Conservation (phyloP, 1,284 basidiomycete genomes). For the Cutaneotrichosporon sp. region DNA sequence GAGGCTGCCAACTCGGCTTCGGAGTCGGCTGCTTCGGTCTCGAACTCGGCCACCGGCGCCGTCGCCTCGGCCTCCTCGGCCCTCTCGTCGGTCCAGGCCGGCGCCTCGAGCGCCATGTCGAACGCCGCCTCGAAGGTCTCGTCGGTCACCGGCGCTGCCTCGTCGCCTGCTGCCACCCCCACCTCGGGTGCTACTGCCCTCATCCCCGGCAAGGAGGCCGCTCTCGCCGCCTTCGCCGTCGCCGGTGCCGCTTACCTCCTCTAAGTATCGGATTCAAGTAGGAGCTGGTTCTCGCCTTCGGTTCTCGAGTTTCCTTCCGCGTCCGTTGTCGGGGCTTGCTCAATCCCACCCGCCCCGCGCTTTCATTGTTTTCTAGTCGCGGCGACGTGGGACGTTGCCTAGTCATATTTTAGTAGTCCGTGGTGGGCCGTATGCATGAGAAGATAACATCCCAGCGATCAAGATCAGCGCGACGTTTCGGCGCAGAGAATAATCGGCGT, state of each 20-base stretch:
- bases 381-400: slow-evolving; percentile 11
- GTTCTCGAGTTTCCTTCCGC: neutral
- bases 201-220: slow-evolving; percentile 11
- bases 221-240: slow-evolving; percentile 10
- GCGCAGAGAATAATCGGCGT: too few relatives aligned
- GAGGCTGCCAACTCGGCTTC: neutral
- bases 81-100: neutral
- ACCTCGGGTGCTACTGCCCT: neutral
- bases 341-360: slow-evolving; percentile 10
- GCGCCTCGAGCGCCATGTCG: slow-evolving; percentile 2
- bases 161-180: neutral
- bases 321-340: neutral
- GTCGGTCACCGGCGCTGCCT: neutral
- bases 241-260: slow-evolving; percentile 13
- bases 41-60: neutral
- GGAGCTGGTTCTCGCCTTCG: neutral
- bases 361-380: slow-evolving; percentile 14
- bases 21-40: neutral
- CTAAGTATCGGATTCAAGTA: slow-evolving; percentile 6
- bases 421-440: slow-evolving; percentile 6
- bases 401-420: slow-evolving; percentile 8
- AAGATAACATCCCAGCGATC: slow-evolving; percentile 8
- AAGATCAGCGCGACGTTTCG: neutral
- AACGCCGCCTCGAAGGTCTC: neutral
- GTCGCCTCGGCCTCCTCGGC: neutral